Percentiles rank a stretch among this genome's conserved stretches.
phyloP scores from a whole-genome alignment of 1,284 basidiomycete species.

The Mycena sp. region DNA sequence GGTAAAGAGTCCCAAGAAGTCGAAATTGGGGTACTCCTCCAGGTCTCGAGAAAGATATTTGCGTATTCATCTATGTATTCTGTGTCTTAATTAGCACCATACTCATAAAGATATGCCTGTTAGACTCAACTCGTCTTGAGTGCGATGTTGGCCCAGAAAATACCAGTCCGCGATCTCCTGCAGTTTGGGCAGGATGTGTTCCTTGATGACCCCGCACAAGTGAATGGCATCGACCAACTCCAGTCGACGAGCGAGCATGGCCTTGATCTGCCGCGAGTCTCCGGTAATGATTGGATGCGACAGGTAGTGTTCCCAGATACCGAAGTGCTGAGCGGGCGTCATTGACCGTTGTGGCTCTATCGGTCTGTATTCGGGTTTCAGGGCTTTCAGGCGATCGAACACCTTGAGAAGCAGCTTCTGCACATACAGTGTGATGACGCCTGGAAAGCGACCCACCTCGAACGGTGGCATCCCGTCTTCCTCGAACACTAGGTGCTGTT shows the following conservation, averaged over 20 bases:
- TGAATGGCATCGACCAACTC: background rate
- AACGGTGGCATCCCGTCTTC: background rate
- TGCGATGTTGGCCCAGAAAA: background rate
- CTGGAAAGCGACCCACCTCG: background rate
- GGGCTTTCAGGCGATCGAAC: background rate
- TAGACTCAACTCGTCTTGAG: background rate
- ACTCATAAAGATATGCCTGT: background rate
- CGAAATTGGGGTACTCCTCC: background rate
- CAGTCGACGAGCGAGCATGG: too few relatives aligned
- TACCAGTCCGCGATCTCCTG: background rate
- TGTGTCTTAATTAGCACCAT: too few relatives aligned
- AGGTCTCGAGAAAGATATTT: background rate
- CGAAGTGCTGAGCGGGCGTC: background rate
- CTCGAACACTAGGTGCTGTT: background rate
- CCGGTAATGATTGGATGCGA: background rate
- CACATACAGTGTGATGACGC: background rate
- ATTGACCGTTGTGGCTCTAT: background rate
- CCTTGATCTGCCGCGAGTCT: background rate
- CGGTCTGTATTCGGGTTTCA: background rate
- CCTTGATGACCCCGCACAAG: background rate
- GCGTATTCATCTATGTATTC: background rate
- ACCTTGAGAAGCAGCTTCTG: background rate
- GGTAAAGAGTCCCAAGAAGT: background rate
- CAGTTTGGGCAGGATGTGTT: background rate
- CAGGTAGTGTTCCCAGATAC: background rate